Evolutionary conservation across 176 grass and related monocot genomes (phyloP).

Genomic region (Areca catechu): DNA sequence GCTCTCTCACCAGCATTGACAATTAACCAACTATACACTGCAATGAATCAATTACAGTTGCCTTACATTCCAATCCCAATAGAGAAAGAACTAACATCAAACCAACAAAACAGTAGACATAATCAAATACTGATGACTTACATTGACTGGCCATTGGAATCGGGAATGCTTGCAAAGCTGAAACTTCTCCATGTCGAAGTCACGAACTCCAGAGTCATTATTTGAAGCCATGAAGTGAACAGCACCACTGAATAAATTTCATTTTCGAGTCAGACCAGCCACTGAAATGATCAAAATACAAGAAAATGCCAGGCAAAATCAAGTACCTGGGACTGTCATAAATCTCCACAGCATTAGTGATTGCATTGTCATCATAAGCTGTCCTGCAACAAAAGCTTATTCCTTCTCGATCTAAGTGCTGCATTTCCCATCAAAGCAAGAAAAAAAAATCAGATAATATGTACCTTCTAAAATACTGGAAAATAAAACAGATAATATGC

Average conservation of each 20-base stretch:
- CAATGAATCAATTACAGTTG: not conserved
- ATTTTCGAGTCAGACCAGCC: constrained; percentile 6
- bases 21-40: not conserved
- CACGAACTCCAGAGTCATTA: constrained; percentile 63
- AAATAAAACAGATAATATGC: too few relatives aligned
- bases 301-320: constrained; percentile 7
- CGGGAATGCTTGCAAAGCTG: constrained; percentile 58
- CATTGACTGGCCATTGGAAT: constrained; percentile 69
- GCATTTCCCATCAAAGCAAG: constrained; percentile 7
- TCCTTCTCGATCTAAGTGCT: constrained; percentile 81
- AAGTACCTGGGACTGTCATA: constrained; percentile 63
- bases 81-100: constrained; percentile 1
- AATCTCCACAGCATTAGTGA: constrained; percentile 73
- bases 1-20: not conserved
- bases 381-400: constrained; percentile 74
- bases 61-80: not conserved
- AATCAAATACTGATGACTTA: constrained; percentile 22
- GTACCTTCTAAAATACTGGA: too few relatives aligned
- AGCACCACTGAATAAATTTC: constrained; percentile 38
- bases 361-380: constrained; percentile 58
- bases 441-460: not conserved
- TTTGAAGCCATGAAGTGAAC: constrained; percentile 72
- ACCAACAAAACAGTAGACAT: not conserved
- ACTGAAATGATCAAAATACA: constrained; percentile 7
- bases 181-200: constrained; percentile 71